These are phyloP conservation scores for Rubia tinctorum DNA, from an alignment of 305 asterid species.

Conservation along the genomic window DNA sequence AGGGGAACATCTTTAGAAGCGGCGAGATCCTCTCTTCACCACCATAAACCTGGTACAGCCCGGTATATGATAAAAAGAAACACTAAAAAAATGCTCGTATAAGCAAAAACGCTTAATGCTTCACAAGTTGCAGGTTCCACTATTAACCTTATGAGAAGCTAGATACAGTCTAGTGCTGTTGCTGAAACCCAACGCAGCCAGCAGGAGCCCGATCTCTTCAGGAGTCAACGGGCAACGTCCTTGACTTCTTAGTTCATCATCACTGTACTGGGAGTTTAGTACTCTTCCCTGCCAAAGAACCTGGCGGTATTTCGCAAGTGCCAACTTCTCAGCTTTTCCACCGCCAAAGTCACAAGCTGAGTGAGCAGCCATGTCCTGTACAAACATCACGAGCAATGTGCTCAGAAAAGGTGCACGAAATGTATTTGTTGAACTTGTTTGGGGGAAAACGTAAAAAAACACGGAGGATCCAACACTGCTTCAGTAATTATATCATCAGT, in stretches of 20 bases:
- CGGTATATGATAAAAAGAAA: background rate
- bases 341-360: constrained; percentile 98
- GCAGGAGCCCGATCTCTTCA: constrained; percentile 83
- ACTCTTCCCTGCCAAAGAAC: constrained; percentile 96
- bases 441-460: background rate
- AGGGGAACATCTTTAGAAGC: constrained; percentile 42
- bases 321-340: constrained; percentile 86
- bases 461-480: background rate
- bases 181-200: constrained; percentile 88
- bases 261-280: constrained; percentile 80
- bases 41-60: constrained; percentile 44
- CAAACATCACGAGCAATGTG: constrained; percentile 1
- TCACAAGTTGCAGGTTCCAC: background rate
- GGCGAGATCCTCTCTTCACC: constrained; percentile 57
- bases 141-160: constrained; percentile 85
- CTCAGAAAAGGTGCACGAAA: background rate
- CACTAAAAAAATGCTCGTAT: background rate
- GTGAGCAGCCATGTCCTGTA: constrained; percentile 98
- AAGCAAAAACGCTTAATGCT: background rate
- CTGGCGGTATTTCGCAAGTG: constrained; percentile 91
- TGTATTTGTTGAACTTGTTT: background rate
- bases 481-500: background rate
- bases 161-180: constrained; percentile 78
- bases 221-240: constrained; percentile 98
- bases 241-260: constrained; percentile 83